phyloP scores from a whole-genome alignment of 441 rosid species.

The Biscutella auriculata region DNA sequence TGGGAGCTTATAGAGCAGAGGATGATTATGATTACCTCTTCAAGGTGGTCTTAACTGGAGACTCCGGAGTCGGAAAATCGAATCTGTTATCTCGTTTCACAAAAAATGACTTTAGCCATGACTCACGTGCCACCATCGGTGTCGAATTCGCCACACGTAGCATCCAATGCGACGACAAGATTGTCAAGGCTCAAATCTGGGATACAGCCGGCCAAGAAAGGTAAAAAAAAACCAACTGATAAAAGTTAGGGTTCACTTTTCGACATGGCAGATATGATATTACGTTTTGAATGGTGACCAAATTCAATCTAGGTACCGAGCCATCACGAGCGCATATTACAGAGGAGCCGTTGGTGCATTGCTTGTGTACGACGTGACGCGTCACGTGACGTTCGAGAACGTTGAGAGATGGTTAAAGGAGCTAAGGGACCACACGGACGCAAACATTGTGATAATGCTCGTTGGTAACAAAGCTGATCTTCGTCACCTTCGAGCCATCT shows the following conservation, averaged over 20 bases:
- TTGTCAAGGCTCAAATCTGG: constrained; percentile 88
- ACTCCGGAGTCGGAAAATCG: constrained; percentile 79
- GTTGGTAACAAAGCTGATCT: constrained; percentile 62
- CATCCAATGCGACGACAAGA: constrained; percentile 65
- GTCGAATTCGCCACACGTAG: constrained; percentile 89
- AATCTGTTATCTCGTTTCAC: constrained; percentile 68
- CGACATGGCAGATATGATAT: too few species aligned
- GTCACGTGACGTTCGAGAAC: constrained; percentile 50
- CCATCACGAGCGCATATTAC: constrained; percentile 64
- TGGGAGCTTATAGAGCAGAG: constrained; percentile 67
- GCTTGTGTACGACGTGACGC: constrained; percentile 46
- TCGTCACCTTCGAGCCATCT: constrained; percentile 48
- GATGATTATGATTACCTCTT: constrained; percentile 84
- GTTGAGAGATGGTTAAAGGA: constrained; percentile 60
- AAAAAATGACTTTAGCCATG: constrained; percentile 67
- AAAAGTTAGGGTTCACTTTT: too few species aligned
- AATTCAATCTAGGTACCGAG: constrained; percentile 38
- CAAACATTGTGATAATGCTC: constrained; percentile 56
- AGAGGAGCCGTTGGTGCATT: constrained; percentile 60
- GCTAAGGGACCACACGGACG: constrained; percentile 47
- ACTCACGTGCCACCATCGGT: constrained; percentile 77
- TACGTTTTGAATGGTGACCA: not conserved
- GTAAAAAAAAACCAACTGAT: constrained; percentile 26
- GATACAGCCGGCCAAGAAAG: constrained; percentile 91
- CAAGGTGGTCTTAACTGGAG: constrained; percentile 76